Conservation (phyloP, 257 asterid genomes). For the Mentha longifolia region DNA sequence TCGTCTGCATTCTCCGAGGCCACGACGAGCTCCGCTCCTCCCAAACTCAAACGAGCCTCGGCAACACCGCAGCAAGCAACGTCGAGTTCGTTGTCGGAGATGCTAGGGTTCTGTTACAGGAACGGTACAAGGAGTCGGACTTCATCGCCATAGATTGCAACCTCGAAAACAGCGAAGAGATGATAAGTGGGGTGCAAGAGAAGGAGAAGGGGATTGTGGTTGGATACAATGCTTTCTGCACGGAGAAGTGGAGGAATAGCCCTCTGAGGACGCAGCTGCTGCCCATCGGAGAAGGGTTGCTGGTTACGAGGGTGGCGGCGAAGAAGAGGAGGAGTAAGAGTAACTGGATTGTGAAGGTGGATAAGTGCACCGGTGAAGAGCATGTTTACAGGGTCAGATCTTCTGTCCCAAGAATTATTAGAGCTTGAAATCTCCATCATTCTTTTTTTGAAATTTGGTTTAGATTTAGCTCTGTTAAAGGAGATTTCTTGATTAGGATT, state of each 20-base stretch:
- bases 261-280: slow-evolving; percentile 55
- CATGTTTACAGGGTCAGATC: slow-evolving; percentile 70
- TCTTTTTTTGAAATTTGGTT: background rate
- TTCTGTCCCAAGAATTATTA: slow-evolving; percentile 45
- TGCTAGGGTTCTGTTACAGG: slow-evolving; percentile 43
- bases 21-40: slow-evolving; percentile 47
- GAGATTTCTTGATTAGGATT: slow-evolving; percentile 2
- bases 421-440: slow-evolving; percentile 41
- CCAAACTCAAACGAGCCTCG: slow-evolving; percentile 36
- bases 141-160: slow-evolving; percentile 76
- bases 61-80: slow-evolving; percentile 28
- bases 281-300: slow-evolving; percentile 83
- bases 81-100: slow-evolving; percentile 61
- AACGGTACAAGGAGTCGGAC: slow-evolving; percentile 53
- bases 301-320: slow-evolving; percentile 49
- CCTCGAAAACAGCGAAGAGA: slow-evolving; percentile 58
- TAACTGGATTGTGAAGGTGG: slow-evolving; percentile 77
- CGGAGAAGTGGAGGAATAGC: slow-evolving; percentile 61
- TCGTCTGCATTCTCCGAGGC: slow-evolving; percentile 65
- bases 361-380: slow-evolving; percentile 72
- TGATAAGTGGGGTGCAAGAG: slow-evolving; percentile 46
- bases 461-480: slow-evolving; percentile 10
- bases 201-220: slow-evolving; percentile 40
- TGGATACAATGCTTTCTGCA: slow-evolving; percentile 81
- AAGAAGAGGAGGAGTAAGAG: slow-evolving; percentile 39